These are phyloP conservation scores for Truncatella angustata DNA, from an alignment of 2,329 filamentous ascomycete species.

Conservation along the genomic window DNA sequence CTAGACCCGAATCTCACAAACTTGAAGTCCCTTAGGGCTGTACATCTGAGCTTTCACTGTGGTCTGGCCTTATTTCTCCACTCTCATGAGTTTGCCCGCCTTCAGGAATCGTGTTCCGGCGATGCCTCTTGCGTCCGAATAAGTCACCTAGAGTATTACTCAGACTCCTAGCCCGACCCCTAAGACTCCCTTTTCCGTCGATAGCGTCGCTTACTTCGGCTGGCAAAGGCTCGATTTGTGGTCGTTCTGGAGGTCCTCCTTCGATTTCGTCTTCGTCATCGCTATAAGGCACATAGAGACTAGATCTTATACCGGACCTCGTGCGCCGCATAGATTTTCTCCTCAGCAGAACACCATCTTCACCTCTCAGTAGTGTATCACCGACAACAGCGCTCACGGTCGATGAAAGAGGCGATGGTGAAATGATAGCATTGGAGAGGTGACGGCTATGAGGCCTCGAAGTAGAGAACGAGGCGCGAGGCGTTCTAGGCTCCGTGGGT, in stretches of 20 bases:
- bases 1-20: background rate
- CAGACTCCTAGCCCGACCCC: conserved; percentile 36
- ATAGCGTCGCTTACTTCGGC: conserved; percentile 17
- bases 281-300: conserved; percentile 51
- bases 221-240: conserved; percentile 16
- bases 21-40: background rate
- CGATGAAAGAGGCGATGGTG: conserved; percentile 58
- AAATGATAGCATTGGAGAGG: conserved; percentile 50
- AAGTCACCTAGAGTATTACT: conserved; percentile 37
- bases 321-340: conserved; percentile 46
- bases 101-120: conserved; percentile 26
- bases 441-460: conserved; percentile 36
- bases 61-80: conserved; percentile 9
- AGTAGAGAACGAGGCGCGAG: conserved; percentile 28
- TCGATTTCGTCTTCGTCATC: conserved; percentile 29
- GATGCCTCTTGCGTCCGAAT: conserved; percentile 28
- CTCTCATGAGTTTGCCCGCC: conserved; percentile 12
- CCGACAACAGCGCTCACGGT: conserved; percentile 58
- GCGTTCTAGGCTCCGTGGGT: conserved; percentile 25
- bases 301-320: conserved; percentile 50
- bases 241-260: conserved; percentile 20
- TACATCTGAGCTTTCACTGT: background rate
- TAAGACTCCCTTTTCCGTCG: conserved; percentile 19
- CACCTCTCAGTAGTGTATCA: conserved; percentile 50
- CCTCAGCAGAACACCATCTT: conserved; percentile 37